Percentiles rank a stretch among this genome's conserved stretches.
These are phyloP conservation scores for Hirschfeldia incana DNA, from an alignment of 345 rosid genomes.

Conservation along the genomic window DNA sequence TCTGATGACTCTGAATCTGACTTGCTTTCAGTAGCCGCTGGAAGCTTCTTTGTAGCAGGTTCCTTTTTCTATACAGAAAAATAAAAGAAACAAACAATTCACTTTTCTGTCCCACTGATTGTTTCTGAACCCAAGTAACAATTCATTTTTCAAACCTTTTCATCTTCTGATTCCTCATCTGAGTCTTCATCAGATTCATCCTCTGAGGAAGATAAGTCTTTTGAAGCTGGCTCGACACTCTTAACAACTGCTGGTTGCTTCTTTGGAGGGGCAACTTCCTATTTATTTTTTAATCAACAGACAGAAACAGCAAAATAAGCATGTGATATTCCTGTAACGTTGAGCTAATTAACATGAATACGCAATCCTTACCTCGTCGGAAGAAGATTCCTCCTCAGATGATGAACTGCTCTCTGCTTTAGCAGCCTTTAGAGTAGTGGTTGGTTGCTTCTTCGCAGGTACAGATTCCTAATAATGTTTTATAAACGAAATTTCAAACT, in stretches of 20 bases:
- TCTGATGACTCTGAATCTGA: conserved; percentile 24
- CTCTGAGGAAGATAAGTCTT: conserved; percentile 37
- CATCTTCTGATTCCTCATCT: conserved; percentile 25
- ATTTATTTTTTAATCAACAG: neutral
- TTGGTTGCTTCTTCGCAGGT: conserved; percentile 21
- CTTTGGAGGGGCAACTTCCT: conserved; percentile 35
- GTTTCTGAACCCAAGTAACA: neutral
- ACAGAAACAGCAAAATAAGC: neutral
- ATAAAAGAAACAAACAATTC: neutral
- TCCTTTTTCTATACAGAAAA: neutral
- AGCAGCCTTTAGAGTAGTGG: neutral
- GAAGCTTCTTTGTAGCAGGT: conserved; percentile 4
- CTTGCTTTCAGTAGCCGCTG: neutral
- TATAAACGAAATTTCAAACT: neutral
- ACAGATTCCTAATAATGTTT: conserved; percentile 27
- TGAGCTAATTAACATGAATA: neutral
- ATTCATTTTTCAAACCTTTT: neutral
- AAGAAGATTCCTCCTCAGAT: conserved; percentile 40
- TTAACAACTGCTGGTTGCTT: conserved; percentile 32
- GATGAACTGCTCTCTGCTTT: conserved; percentile 43
- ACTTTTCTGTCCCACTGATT: neutral
- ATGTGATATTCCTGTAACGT: neutral
- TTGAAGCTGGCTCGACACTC: conserved; percentile 33
- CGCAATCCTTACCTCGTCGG: conserved; percentile 30
- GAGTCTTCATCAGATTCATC: conserved; percentile 15